phyloP scores from a whole-genome alignment of 1,284 basidiomycete species.

The Ustilago cynodontis region DNA sequence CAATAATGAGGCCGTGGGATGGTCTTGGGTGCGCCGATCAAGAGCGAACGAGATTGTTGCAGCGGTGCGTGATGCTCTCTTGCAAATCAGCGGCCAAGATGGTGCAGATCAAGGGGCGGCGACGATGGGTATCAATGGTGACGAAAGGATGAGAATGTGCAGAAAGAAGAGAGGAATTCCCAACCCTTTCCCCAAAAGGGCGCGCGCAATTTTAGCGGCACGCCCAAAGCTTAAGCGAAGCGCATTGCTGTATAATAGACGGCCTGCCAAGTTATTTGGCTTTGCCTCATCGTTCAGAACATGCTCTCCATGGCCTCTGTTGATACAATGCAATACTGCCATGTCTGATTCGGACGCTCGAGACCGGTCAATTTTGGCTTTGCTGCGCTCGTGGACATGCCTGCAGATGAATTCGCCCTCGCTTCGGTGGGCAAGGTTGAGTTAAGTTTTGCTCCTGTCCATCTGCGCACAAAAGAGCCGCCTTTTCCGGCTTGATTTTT shows the following conservation, averaged over 20 bases:
- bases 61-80: no score
- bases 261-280: no score
- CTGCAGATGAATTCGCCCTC: background rate
- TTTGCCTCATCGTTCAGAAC: no score
- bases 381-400: no score
- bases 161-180: no score
- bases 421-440: background rate
- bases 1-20: background rate
- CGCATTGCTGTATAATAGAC: no score
- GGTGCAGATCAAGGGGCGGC: background rate
- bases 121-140: background rate
- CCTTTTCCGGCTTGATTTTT: constrained; percentile 10
- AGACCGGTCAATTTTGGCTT: no score
- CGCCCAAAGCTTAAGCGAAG: background rate
- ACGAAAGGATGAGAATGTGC: background rate
- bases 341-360: no score
- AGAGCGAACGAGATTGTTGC: no score
- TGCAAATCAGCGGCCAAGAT: no score
- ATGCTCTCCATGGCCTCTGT: no score
- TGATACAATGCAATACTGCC: no score
- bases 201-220: constrained; percentile 1
- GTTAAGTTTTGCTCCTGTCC: background rate
- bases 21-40: background rate
- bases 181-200: background rate
- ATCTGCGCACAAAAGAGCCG: background rate